phyloP scores from a whole-genome alignment of 2,329 filamentous ascomycete species.

The Teratosphaeria zuluensis region DNA sequence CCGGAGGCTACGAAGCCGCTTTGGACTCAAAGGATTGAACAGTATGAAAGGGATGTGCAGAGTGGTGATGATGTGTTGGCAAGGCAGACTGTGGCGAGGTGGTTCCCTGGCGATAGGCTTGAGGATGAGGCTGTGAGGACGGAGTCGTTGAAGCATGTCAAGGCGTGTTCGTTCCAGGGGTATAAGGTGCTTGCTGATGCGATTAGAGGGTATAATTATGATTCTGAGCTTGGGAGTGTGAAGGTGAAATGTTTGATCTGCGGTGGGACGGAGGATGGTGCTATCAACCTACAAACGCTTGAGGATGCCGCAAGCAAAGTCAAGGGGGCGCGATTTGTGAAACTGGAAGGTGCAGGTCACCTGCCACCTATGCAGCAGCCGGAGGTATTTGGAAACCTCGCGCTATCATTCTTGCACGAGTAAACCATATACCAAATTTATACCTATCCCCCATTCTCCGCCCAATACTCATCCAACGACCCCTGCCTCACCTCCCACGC shows the following conservation, averaged over 20 bases:
- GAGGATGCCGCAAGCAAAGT: conserved; percentile 14
- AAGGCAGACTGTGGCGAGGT: conserved; percentile 15
- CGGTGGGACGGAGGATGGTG: conserved; percentile 16
- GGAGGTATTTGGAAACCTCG: conserved; percentile 15
- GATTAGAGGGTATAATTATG: conserved; percentile 21
- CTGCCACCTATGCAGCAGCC: conserved; percentile 20
- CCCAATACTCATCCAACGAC: conserved; percentile 41
- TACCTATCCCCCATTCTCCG: background rate
- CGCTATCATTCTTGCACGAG: conserved; percentile 12
- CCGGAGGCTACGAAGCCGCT: conserved; percentile 10
- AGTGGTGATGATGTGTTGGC: conserved; percentile 10
- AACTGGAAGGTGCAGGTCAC: conserved; percentile 19
- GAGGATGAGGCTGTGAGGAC: conserved; percentile 11
- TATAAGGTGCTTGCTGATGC: conserved; percentile 19
- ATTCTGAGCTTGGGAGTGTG: conserved; percentile 7
- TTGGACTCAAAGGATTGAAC: conserved; percentile 16
- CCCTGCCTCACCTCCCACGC: conserved; percentile 44
- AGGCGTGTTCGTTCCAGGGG: conserved; percentile 13
- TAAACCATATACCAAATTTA: background rate
- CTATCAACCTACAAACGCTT: conserved; percentile 11
- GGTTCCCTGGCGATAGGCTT: conserved; percentile 13
- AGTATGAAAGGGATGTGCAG: conserved; percentile 12
- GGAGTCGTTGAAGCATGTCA: conserved; percentile 13
- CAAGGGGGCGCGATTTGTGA: conserved; percentile 11
- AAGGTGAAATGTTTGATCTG: conserved; percentile 13